These are phyloP conservation scores for Cadophora gregata DNA, from an alignment of 2,329 filamentous ascomycete species.

Conservation along the genomic window DNA sequence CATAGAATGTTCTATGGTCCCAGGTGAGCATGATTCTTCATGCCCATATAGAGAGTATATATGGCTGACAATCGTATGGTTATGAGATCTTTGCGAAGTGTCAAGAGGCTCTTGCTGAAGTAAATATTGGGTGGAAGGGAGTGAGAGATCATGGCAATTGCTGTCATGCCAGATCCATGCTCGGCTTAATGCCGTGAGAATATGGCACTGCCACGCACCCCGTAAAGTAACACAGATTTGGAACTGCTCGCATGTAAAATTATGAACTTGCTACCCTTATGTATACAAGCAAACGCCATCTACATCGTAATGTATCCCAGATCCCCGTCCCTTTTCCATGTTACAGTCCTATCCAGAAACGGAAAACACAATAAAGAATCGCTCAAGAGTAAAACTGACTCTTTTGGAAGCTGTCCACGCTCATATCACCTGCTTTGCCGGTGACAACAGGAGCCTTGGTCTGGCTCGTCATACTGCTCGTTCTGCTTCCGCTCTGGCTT, in stretches of 20 bases:
- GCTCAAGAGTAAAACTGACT: constrained; percentile 65
- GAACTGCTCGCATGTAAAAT: background rate
- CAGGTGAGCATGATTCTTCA: background rate
- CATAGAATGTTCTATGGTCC: background rate
- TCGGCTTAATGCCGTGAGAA: background rate
- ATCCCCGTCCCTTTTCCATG: constrained; percentile 14
- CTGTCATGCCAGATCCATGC: too few species aligned
- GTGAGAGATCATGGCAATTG: background rate
- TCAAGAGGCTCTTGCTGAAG: background rate
- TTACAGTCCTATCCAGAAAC: background rate
- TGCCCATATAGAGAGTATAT: background rate
- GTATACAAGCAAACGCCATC: constrained; percentile 19
- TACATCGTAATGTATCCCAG: constrained; percentile 14
- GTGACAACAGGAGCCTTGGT: constrained; percentile 55
- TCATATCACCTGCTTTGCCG: constrained; percentile 68
- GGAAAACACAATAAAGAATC: background rate
- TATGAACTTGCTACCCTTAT: constrained; percentile 11
- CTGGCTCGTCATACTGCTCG: constrained; percentile 48
- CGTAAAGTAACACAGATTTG: background rate
- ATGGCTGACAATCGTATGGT: background rate
- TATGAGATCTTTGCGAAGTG: background rate
- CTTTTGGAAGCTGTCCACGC: constrained; percentile 74
- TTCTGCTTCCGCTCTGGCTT: constrained; percentile 53
- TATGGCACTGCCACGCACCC: background rate
- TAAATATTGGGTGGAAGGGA: background rate